Evolutionary conservation across 2,329 filamentous ascomycete genomes (phyloP), one percentile per base, ranked within the genome.

Genomic region (Akanthomyces dipterigenus): DNA sequence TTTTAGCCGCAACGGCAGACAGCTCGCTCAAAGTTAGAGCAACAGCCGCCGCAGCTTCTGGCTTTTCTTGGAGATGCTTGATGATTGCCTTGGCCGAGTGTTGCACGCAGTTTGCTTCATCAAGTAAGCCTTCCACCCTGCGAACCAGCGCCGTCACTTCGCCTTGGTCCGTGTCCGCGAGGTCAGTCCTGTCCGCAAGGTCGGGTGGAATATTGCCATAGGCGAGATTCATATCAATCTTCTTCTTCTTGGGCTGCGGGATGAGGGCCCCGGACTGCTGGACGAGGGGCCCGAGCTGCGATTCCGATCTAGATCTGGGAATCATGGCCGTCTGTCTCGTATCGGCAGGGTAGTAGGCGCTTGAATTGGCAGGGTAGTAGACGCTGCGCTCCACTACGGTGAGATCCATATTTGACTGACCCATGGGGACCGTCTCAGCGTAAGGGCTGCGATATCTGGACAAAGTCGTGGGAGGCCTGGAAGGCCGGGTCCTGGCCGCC

Each of bases 21-120:
- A 99, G 88, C 75, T 99, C 95, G 14, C 92, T 93, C 7, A 99
- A 82, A 0, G 93, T 93, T 36, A 99, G 82, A 0, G 93, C 96
- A 1, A 99, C 93, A 9, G 95, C 93, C 2, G 95, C 95, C 58
- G 97, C 91, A 3, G 91, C 90, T 66, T 99, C 91, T 0, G 95
- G 93, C 62, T 80, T 80, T 58, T 76, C 72, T 88, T 93, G 79
- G 26, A 82, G 75, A 53, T 91, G 89, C 49, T 88, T 79, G 68
- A 99, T 96, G 64, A 91, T 96, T 57, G 88, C 82, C 0, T 86
- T 87, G 5, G 90, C 93, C 1, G 89, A 90, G 72, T 96, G 87
- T 65, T 96, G 92, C 31, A 96, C 72, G 75, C 93, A 97, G 67
- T 97, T 87, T 20, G 90, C 91, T 74, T 98, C 93, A 65, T 93